Evolutionary conservation across 2,329 filamentous ascomycete genomes (phyloP), one percentile per base, ranked within the genome.

Genomic region (Trichoderma citrinoviride): DNA sequence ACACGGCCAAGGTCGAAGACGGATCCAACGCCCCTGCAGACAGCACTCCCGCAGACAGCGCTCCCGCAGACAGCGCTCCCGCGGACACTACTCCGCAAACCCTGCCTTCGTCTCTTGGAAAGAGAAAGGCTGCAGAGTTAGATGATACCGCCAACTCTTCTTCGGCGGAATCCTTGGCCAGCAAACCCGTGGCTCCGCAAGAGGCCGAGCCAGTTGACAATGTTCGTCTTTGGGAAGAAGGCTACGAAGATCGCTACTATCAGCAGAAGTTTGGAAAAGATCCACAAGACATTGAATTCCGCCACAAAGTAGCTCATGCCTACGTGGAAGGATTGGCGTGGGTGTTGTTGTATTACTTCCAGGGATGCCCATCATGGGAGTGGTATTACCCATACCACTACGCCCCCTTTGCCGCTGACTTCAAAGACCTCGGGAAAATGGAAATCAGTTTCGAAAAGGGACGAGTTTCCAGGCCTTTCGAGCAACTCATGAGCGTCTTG

Each of bases 311-410:
- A 64, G 95, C 90, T 41, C 86, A 87, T 61, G 87, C 91, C n/a
- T 99, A 99, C 75, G 93, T 94, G 14, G 93, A 98, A 80, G 95
- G 95, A 41, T 84, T 99, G 10, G 90, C 90, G 23, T 99, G 96
- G 95, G 95, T 99, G 44, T 81, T 99, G 57, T 83, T 93, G 41
- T 99, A 99, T 78, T 99, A 99, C 76, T 97, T 97, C 77, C 95
- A 99, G 77, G 95, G 95, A 27, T 99, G 95, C 72, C 93, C 95
- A 23, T 97, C 93, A 0, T 99, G 96, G 95, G 96, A 94, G 60
- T 99, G 95, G 95, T 99, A 95, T 76, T 99, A 97, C 74, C 95
- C 95, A 0, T 96, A 98, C 73, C 95, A 99, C 75, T 99, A 99
- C 75, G 96, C 95, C 1, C 95, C 96, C 3, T 99, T 99, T 75